Evolutionary conservation across 257 asterid genomes (phyloP), one percentile per base, ranked within the genome.

Genomic region (Linaria vulgaris): DNA sequence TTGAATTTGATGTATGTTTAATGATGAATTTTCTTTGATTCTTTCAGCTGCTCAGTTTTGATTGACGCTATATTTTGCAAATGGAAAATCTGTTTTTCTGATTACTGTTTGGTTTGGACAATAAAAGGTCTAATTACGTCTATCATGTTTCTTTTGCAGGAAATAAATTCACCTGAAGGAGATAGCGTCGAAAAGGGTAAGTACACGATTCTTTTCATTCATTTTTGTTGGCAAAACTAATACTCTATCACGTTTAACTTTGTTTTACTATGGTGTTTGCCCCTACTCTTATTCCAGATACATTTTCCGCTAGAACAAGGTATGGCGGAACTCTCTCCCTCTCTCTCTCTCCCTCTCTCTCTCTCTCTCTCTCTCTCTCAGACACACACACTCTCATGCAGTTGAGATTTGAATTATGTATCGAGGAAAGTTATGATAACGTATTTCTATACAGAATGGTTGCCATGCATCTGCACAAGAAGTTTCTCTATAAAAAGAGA

Each of bases 281-380:
- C 27, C 50, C 5, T 38, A 22, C 34, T 52, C 46, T 46, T 58
- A 66, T 69, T 81, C 74, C 95, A 88, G 94, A 70, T 66, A 21
- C 50, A 10, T 72, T 63, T 61, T 78, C 95, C 20, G 69, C 61
- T 3, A 85, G 91, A 74, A 77, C 98, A 23, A 80, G 94, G 98
- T 91, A 85, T 6, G 74, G 22, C 41, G 44, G 66, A 52, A 25
- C 19, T n/a, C n/a, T n/a, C n/a, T n/a, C n/a, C n/a, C n/a, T n/a
- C n/a, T n/a, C n/a, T n/a, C n/a, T n/a, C n/a, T n/a, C n/a, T n/a
- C n/a, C n/a, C n/a, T n/a, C n/a, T n/a, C n/a, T n/a, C n/a, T n/a
- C n/a, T n/a, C n/a, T n/a, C n/a, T n/a, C n/a, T n/a, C n/a, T n/a
- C n/a, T n/a, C 34, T 27, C 34, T 27, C 3, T 27, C 34, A 2